Evolutionary conservation across 768 basidiomycete genomes (phyloP).

Genomic region (Auriculariales sp.): DNA sequence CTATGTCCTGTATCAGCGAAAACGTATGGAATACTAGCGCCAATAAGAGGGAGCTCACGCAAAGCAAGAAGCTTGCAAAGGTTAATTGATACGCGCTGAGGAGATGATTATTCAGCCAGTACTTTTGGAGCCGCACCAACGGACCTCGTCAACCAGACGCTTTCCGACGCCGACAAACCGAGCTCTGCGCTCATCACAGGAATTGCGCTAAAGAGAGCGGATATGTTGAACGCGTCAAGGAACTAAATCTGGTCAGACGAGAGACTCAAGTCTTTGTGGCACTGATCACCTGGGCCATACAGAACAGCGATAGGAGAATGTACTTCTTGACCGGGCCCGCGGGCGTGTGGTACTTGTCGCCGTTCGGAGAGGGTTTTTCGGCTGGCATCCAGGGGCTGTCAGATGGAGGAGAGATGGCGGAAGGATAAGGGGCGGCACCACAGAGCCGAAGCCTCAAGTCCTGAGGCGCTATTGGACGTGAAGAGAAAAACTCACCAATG

Average conservation of each 20-base stretch:
- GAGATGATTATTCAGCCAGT: too few species aligned
- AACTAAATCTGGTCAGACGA: too few species aligned
- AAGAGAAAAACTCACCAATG: too few species aligned
- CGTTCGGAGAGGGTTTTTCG: neutral
- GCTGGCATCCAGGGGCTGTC: neutral
- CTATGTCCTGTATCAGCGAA: neutral
- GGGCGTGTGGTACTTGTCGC: neutral
- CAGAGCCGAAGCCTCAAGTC: too few species aligned
- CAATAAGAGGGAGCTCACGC: slow-evolving; percentile 12
- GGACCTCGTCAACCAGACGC: too few species aligned
- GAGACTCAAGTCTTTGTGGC: too few species aligned
- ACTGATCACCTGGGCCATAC: neutral
- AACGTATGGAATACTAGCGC: neutral
- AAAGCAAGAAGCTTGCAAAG: slow-evolving; percentile 20
- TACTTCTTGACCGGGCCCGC: neutral
- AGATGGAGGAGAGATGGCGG: neutral
- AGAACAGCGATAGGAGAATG: neutral
- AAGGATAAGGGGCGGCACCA: neutral
- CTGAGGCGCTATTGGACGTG: too few species aligned
- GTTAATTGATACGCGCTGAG: slow-evolving; percentile 23
- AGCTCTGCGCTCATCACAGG: slow-evolving; percentile 14
- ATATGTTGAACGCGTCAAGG: neutral
- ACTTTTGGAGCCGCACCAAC: too few species aligned
- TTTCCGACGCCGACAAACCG: slow-evolving; percentile 13
- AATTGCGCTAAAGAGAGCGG: slow-evolving; percentile 19